Percentiles rank a stretch among this genome's conserved stretches.
Evolutionary conservation across 768 basidiomycete genomes (phyloP).

Genomic region (Botryobasidium botryosum): DNA sequence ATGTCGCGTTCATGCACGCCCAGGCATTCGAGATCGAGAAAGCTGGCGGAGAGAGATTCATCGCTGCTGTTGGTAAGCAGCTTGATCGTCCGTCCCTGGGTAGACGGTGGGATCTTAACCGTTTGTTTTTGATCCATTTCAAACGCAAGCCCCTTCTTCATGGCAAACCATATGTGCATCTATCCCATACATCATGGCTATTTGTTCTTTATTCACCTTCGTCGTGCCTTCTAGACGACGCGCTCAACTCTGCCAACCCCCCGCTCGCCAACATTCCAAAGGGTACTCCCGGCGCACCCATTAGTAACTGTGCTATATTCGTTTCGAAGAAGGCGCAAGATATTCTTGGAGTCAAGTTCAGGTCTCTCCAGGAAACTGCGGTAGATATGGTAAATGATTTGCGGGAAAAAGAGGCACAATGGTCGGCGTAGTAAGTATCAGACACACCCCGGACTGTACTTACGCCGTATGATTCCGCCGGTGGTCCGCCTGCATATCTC

Average conservation of each 20-base stretch:
- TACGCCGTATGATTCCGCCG: no score
- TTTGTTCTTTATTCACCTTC: background rate
- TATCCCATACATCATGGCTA: background rate
- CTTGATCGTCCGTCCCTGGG: background rate
- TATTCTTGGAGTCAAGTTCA: constrained; percentile 5
- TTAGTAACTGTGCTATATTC: background rate
- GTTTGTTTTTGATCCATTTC: background rate
- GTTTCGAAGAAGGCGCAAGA: constrained; percentile 4
- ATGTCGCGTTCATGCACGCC: constrained; percentile 16
- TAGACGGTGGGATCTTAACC: no score
- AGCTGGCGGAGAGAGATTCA: constrained; percentile 14
- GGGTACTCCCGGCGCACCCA: constrained; percentile 2
- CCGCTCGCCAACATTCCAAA: constrained; percentile 2
- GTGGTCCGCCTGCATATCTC: no score
- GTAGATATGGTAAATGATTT: no score
- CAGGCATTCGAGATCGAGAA: constrained; percentile 10
- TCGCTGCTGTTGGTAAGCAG: constrained; percentile 6
- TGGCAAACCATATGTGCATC: constrained; percentile 4
- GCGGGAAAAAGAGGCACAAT: no score
- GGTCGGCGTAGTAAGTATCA: no score
- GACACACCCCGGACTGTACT: no score
- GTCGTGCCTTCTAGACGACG: constrained; percentile 5
- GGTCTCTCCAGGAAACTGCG: constrained; percentile 4
- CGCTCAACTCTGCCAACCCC: background rate
- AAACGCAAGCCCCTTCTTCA: constrained; percentile 1